Evolutionary conservation across 257 asterid genomes (phyloP).

Genomic region (Fraxinus cuspidata): DNA sequence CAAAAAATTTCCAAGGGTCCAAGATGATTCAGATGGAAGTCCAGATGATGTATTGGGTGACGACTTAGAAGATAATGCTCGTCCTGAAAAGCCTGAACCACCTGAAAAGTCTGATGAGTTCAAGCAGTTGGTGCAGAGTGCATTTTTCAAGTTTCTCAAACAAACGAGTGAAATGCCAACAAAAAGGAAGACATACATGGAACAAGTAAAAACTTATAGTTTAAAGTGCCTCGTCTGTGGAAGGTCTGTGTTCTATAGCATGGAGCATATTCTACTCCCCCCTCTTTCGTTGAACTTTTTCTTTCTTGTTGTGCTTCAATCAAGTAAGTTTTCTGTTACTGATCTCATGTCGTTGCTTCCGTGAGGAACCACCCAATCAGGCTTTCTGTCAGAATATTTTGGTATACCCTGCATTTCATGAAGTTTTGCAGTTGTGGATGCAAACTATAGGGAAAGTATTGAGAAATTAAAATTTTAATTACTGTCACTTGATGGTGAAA

Average conservation of each 20-base stretch:
- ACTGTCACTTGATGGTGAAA: slow-evolving; percentile 14
- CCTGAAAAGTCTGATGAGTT: slow-evolving; percentile 68
- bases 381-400: slow-evolving; percentile 23
- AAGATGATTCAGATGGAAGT: slow-evolving; percentile 35
- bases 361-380: slow-evolving; percentile 17
- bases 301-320: slow-evolving; percentile 20
- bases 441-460: slow-evolving; percentile 7
- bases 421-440: slow-evolving; percentile 11
- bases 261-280: slow-evolving; percentile 34
- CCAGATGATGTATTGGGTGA: slow-evolving; percentile 40
- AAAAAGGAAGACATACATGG: slow-evolving; percentile 49
- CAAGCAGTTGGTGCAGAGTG: slow-evolving; percentile 61
- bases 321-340: slow-evolving; percentile 26
- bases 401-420: slow-evolving; percentile 20
- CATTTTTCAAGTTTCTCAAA: slow-evolving; percentile 66
- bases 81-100: slow-evolving; percentile 49
- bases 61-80: slow-evolving; percentile 31
- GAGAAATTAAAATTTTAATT: slow-evolving; percentile 7
- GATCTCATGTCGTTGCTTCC: slow-evolving; percentile 22
- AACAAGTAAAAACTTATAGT: slow-evolving; percentile 53
- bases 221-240: slow-evolving; percentile 72
- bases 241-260: slow-evolving; percentile 66
- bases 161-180: slow-evolving; percentile 54
- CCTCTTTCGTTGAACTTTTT: slow-evolving; percentile 32
- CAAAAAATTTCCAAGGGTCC: slow-evolving; percentile 19